These are phyloP conservation scores for Fraxinus latifolia DNA, from an alignment of 305 asterid genomes.

Conservation along the genomic window DNA sequence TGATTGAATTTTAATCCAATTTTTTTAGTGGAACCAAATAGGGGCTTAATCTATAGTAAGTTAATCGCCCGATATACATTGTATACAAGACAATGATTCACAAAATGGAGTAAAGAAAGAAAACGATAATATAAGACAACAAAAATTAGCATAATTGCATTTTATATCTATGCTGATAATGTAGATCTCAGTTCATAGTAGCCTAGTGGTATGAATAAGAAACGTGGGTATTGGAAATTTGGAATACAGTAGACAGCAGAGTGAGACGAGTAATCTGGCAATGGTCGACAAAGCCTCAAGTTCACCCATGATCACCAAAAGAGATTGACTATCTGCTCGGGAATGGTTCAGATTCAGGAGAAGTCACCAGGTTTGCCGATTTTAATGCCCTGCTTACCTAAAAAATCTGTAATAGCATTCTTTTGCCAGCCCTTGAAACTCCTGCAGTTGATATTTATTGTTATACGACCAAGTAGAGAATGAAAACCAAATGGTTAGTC, in stretches of 20 bases:
- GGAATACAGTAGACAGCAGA: not conserved
- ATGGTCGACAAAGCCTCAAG: not conserved
- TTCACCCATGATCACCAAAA: not conserved
- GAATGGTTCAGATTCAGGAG: slow-evolving; percentile 27
- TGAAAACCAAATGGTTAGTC: not conserved
- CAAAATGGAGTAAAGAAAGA: not conserved
- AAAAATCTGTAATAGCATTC: slow-evolving; percentile 63
- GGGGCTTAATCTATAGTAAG: no score
- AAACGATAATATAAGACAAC: not conserved
- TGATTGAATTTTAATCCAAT: no score
- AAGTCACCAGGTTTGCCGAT: slow-evolving; percentile 88
- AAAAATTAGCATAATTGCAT: not conserved
- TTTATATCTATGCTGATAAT: not conserved
- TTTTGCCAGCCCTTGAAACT: slow-evolving; percentile 95
- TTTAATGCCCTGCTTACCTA: slow-evolving; percentile 53
- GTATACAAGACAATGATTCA: not conserved
- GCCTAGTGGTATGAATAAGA: not conserved
- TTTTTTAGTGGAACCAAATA: no score
- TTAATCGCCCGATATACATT: not conserved
- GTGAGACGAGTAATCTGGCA: not conserved
- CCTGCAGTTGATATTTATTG: slow-evolving; percentile 43
- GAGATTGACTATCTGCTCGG: not conserved
- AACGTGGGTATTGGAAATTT: not conserved
- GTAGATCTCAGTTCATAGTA: not conserved
- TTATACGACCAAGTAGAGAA: not conserved